These are phyloP conservation scores for Lomentospora prolificans DNA, from an alignment of 2,329 filamentous ascomycete species.

Conservation along the genomic window DNA sequence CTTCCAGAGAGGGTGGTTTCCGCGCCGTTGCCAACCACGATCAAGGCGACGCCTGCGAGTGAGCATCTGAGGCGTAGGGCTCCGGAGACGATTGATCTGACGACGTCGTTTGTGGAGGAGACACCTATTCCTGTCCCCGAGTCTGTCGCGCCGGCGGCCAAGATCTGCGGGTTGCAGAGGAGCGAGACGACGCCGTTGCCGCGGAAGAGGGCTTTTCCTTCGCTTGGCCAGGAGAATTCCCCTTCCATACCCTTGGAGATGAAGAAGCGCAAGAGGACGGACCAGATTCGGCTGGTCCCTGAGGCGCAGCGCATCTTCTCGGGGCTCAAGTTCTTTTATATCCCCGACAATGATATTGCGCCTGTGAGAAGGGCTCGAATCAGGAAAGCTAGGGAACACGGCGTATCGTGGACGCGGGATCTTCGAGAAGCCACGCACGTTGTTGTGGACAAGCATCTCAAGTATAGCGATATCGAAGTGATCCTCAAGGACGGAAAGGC, in stretches of 20 bases:
- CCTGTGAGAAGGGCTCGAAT: slow-evolving; percentile 61
- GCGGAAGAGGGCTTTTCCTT: slow-evolving; percentile 10
- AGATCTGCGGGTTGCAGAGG: slow-evolving; percentile 11
- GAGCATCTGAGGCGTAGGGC: slow-evolving; percentile 4
- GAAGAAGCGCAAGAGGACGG: slow-evolving; percentile 16
- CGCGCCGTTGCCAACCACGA: slow-evolving; percentile 5
- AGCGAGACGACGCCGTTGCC: slow-evolving; percentile 23
- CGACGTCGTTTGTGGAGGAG: slow-evolving; percentile 20
- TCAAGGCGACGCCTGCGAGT: slow-evolving; percentile 5
- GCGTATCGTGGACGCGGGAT: slow-evolving; percentile 58
- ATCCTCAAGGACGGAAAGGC: slow-evolving; percentile 21
- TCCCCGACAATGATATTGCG: slow-evolving; percentile 69
- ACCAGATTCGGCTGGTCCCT: slow-evolving; percentile 33
- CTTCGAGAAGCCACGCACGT: slow-evolving; percentile 62
- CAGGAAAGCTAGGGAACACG: slow-evolving; percentile 62
- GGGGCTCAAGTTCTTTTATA: slow-evolving; percentile 60
- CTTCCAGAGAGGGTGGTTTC: slow-evolving; percentile 7
- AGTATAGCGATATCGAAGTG: slow-evolving; percentile 52
- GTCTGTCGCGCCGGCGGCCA: background rate
- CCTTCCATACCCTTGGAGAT: slow-evolving; percentile 7
- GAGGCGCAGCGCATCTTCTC: slow-evolving; percentile 49
- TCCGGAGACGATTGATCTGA: slow-evolving; percentile 7
- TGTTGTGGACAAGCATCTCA: slow-evolving; percentile 62
- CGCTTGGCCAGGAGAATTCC: background rate
- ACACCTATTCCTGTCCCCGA: slow-evolving; percentile 18